phyloP scores from a whole-genome alignment of 2,329 filamentous ascomycete species.

The Fusarium illudens region DNA sequence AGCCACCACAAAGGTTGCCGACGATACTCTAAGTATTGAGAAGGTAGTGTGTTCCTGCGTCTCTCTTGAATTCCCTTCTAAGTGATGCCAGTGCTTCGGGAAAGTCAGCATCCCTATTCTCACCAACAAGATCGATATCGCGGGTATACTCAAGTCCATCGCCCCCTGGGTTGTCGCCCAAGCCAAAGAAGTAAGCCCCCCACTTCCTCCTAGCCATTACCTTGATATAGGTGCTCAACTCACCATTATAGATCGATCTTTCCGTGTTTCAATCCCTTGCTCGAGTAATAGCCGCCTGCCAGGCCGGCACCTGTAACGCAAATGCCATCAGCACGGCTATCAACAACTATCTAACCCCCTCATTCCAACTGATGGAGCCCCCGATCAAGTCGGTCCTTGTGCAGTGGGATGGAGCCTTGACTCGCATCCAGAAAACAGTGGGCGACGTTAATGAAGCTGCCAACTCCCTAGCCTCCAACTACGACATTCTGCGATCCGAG shows the following conservation, averaged over 20 bases:
- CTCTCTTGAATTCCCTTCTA: neutral
- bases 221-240: neutral
- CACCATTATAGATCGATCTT: neutral
- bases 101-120: neutral
- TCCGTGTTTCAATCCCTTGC: neutral
- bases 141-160: neutral
- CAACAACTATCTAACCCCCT: neutral
- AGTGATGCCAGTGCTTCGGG: neutral
- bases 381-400: neutral
- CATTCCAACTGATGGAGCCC: neutral
- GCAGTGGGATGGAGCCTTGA: neutral
- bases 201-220: accelerated
- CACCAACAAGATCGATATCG: neutral
- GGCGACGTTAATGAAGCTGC: neutral
- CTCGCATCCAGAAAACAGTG: neutral
- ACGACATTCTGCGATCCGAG: neutral
- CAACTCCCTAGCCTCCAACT: too few species aligned
- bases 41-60: neutral
- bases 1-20: neutral
- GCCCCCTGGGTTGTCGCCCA: neutral
- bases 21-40: neutral
- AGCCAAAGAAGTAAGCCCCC: neutral
- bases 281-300: neutral
- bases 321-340: neutral
- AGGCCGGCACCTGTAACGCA: neutral